Conservation (phyloP, 768 basidiomycete species). For the Russula sp. region DNA sequence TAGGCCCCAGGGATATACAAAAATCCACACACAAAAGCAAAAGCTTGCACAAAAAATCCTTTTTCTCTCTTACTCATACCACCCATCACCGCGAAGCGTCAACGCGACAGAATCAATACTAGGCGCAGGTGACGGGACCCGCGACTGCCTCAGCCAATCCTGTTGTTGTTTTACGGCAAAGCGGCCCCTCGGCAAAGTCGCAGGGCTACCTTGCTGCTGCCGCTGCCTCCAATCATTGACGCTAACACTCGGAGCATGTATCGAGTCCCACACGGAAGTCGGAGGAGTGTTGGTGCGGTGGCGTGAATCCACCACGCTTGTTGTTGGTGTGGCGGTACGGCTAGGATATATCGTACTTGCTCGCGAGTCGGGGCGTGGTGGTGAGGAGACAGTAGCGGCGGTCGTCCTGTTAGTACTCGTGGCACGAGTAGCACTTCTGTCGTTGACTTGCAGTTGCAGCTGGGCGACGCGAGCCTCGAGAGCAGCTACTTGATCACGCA, state of each 20-base stretch:
- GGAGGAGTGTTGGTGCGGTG: conserved; percentile 49
- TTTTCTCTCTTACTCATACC: conserved; percentile 54
- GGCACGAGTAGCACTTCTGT: conserved; percentile 48
- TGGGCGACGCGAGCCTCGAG: conserved; percentile 60
- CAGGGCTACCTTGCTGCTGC: conserved; percentile 1
- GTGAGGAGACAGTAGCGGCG: conserved; percentile 36
- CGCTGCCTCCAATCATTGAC: conserved; percentile 25
- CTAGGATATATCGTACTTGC: conserved; percentile 59
- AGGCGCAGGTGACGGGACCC: conserved; percentile 66
- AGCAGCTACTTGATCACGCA: conserved; percentile 61
- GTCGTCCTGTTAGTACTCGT: background rate
- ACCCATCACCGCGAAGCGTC: conserved; percentile 70
- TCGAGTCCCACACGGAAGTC: conserved; percentile 72
- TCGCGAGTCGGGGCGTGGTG: conserved; percentile 71
- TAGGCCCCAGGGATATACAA: no score
- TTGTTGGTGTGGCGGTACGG: conserved; percentile 53
- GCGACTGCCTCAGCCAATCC: conserved; percentile 35
- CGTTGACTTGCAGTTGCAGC: conserved; percentile 40
- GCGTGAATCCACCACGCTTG: conserved; percentile 36
- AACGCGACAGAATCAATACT: conserved; percentile 72
- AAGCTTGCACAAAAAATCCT: background rate
- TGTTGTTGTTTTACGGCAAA: background rate
- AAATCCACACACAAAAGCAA: background rate
- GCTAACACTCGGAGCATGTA: conserved; percentile 44
- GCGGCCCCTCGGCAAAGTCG: background rate